These are phyloP conservation scores for Kodamaea derodonti DNA, from an alignment of 1,139 yeast species.

Conservation along the genomic window DNA sequence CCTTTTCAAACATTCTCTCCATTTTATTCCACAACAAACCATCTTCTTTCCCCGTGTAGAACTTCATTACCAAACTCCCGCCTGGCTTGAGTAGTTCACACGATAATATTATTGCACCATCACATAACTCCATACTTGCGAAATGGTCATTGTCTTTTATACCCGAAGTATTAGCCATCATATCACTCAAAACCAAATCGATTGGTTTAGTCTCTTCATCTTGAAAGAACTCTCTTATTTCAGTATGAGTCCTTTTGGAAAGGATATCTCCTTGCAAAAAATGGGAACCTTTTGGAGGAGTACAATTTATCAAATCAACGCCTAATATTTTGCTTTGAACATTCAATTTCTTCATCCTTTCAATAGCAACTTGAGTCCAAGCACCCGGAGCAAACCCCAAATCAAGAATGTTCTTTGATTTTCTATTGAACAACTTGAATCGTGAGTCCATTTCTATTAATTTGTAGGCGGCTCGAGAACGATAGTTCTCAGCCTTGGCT, in stretches of 20 bases:
- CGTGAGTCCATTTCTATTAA: slow-evolving; percentile 65
- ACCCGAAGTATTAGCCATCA: slow-evolving; percentile 49
- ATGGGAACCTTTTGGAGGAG: slow-evolving; percentile 38
- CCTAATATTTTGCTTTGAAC: slow-evolving; percentile 28
- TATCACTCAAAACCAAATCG: slow-evolving; percentile 41
- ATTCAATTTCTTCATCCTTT: slow-evolving; percentile 17
- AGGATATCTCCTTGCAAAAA: slow-evolving; percentile 43
- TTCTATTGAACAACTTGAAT: slow-evolving; percentile 52
- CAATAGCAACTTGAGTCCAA: slow-evolving; percentile 44
- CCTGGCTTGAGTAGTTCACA: slow-evolving; percentile 24
- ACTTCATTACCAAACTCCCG: slow-evolving; percentile 41
- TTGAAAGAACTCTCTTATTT: slow-evolving; percentile 19
- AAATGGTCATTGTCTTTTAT: slow-evolving; percentile 40
- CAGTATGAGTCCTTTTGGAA: slow-evolving; percentile 28
- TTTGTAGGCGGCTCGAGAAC: slow-evolving; percentile 91
- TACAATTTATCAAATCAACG: slow-evolving; percentile 37
- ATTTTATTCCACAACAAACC: slow-evolving; percentile 22
- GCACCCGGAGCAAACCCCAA: slow-evolving; percentile 54
- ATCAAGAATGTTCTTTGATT: slow-evolving; percentile 63
- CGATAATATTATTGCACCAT: slow-evolving; percentile 33
- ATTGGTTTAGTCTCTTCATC: slow-evolving; percentile 11
- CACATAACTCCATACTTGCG: slow-evolving; percentile 45
- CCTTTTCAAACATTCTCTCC: slow-evolving; percentile 28
- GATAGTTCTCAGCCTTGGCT: slow-evolving; percentile 59
- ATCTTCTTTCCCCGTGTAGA: slow-evolving; percentile 41